Evolutionary conservation across 2,329 filamentous ascomycete species (phyloP), one percentile per base, ranked within the genome.

Genomic region (Zymoseptoria crescenta): DNA sequence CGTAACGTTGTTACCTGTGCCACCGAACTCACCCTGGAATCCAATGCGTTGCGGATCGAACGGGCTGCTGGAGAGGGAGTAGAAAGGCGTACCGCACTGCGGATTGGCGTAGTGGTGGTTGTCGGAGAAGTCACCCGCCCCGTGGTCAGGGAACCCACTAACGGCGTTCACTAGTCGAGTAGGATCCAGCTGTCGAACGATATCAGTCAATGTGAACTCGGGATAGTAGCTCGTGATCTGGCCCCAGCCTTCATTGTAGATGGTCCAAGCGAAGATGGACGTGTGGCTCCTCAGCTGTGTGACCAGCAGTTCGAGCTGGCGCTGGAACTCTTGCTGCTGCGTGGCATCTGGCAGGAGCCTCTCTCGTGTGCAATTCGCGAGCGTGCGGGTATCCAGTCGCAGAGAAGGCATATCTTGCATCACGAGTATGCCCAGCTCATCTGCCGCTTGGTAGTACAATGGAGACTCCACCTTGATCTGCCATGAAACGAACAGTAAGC

Each of bases 161-260:
- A 80, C 82, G 1, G 85, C 76, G 69, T 87, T 79, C 48, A 90
- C 75, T 8, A 89, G 77, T 24, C 87, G 76, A 0, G 84, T 86
- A 0, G 85, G 81, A 65, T 90, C 87, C 2, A 87, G 71, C 1
- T 74, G 64, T 51, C 77, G 78, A 2, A 89, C 79, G 0, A 79
- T 69, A 1, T 81, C 75, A 0, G 83, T 82, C 10, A 89, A 74
- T 3, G 69, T 73, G 13, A 80, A 79, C 62, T 89, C 86, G 0
- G 84, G 83, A 30, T 70, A 69, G 7, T 76, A 76, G 0, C 76
- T 65, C 1, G 69, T 76, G 2, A 81, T 72, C 66, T 89, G 86
- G 1, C 83, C 86, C 86, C 86, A 89, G 50, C 85, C 86, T 69
- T 89, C 86, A 67, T 89, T 88, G 72, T 88, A 89, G 65, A 89